Base-by-base conservation (phyloP, 2,329 filamentous ascomycete species). In the Penicillium sp. region DNA sequence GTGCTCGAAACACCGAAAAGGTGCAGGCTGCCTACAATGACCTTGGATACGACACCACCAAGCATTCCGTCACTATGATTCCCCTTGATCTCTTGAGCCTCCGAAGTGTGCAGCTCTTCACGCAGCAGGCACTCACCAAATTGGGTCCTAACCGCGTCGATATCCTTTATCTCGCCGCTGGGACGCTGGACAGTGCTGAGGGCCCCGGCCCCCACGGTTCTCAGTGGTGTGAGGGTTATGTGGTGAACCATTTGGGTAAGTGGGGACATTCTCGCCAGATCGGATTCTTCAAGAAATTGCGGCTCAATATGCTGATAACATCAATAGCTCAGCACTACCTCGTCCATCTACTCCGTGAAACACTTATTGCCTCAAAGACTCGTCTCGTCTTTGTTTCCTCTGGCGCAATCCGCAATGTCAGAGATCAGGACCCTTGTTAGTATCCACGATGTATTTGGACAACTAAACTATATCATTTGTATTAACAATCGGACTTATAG, bases 211-310 rank as follows among this genome's bases (percentile, higher is more conserved):
- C 65, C 22, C 35, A 63, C 51, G 64, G 65, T 9, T 67, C 65
- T n/a, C 53, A 60, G 31, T 67, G 65, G 65, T 65, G 64, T 27
- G 53, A 57, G 23, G 51, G 57, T 1, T 65, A 59, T 29, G 43
- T 67, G 5, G 64, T 66, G 6, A 67, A 67, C 46, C 64, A 67
- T 46, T 49, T 67, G 2, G 45, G 65, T 67, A 58, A 49, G 63
- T 58, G 11, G 31, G 23, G 33, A 20, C 3, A 40, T 37, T 15
- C 27, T 22, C 26, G 22, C 49, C 20, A 35, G 35, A 23, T 27
- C 20, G n/a, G 18, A 35, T 14, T 41, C 25, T 42, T 18, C 15
- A 22, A 49, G 2, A 18, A 9, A 25, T 18, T 22, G 18, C n/a
- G 22, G 22, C 22, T 37, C 6, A 33, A n/a, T 4, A 53, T 43